Base-by-base conservation (phyloP, 371 early-diverging fungal genomes). In the Mucor lusitanicus region DNA sequence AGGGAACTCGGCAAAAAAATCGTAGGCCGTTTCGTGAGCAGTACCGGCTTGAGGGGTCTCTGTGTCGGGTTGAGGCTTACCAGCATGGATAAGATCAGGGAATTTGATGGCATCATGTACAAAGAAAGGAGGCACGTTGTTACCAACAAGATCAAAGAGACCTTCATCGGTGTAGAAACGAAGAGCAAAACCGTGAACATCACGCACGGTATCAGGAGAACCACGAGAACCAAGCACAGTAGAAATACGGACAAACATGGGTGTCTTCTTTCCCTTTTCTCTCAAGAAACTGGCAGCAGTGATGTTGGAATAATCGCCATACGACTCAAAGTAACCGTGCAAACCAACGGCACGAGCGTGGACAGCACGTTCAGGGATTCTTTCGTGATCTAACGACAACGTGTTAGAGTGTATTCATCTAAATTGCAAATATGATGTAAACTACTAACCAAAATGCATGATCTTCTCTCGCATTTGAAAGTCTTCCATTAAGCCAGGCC, bases 131-230 rank as follows among this genome's bases (percentile, higher is more conserved):
- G 84, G 77, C 61, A 81, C 78, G 30, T 70, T 63, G 64, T 82
- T 82, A 9, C 85, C 87, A 44, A 85, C 84, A 65, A 57, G 9
- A 44, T 21, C 21, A 21, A 25, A 56, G 3, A 37, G 13, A n/a
- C 88, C 88, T 74, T 88, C 85, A 30, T 85, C 78, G 0, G 88
- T 88, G 64, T 87, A 88, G 63, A 88, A 85, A 30, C 86, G 78
- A 44, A 81, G 72, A n/a, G 88, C 82, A 59, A 88, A 88, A 2
- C 88, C 88, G 44, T 87, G 80, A 6, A 79, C 83, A 60, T 87
- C 87, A 40, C 88, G 77, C 0, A 80, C 86, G 4, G 85, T 83
- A 73, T 87, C 87, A 8, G 84, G 69, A 12, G 82, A 78, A 2
- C 86, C 86, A 19, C 72, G 53, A 19, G 65, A 72, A 15, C 86